Evolutionary conservation across 2,329 filamentous ascomycete species (phyloP), one percentile per base, ranked within the genome.

Genomic region (Thelonectria rubi): DNA sequence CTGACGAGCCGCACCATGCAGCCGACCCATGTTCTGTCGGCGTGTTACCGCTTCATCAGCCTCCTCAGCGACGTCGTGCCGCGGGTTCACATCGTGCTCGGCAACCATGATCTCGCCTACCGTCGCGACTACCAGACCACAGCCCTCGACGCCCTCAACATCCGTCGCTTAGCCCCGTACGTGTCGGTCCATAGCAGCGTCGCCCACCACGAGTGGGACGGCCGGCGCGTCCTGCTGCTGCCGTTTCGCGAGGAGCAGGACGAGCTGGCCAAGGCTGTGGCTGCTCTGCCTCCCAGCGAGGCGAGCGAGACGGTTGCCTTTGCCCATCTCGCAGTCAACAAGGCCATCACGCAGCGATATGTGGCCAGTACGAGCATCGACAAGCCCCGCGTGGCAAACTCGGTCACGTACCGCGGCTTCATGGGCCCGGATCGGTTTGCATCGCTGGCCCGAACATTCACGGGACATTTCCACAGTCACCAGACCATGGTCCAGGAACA

Each of bases 71-170:
- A 66, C 7, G 24, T 42, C 6, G 54, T 69, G 10, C 66, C 67
- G 5, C 58, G 43, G 10, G 18, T 71, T 14, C 58, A 71, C 32
- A 58, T 71, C 45, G 0, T 71, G 6, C 67, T 71, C 9, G 69
- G 69, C 11, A 71, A 71, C 34, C 69, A 71, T 55, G 64, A 71
- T 3, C 68, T 71, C 18, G 59, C 67, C 26, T 70, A 71, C 21
- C 64, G 65, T 52, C 68, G 65, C 14, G 68, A 71, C 39, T 69
- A 71, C 46, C 47, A 68, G 45, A 71, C 64, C 1, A 71, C 65
- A 0, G 69, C 69, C 0, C 66, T 71, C 1, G 43, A 68, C 0
- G 65, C 55, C 7, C 47, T 71, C 12, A 65, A 67, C 9, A 63
- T 70, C 11, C 55, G 43, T 7, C 64, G 58, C 24, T 45, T 69